These are phyloP conservation scores for Solanum appendiculatum DNA, from an alignment of 257 asterid genomes.

Conservation along the genomic window DNA sequence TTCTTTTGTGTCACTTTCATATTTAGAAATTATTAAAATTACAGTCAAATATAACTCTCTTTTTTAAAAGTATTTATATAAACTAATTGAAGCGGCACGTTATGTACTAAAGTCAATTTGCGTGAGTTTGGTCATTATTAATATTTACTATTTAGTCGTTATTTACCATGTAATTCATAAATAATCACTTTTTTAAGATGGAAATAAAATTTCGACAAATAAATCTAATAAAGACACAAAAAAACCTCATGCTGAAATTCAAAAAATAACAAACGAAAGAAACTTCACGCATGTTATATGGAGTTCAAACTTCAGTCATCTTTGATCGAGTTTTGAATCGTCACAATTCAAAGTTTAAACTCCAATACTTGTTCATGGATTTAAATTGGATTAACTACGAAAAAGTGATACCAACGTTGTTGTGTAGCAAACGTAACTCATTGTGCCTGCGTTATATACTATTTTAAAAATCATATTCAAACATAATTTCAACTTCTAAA, in stretches of 20 bases:
- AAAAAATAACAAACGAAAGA: not conserved
- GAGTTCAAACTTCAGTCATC: not conserved
- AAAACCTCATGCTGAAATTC: not conserved
- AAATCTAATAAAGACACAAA: not conserved
- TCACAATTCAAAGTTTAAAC: not conserved
- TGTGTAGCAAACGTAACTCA: not conserved
- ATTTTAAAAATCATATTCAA: not conserved
- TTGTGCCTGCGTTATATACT: not conserved
- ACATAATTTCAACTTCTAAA: not conserved
- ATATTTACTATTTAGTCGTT: not conserved
- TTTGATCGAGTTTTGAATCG: no score
- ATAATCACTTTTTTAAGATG: not conserved
- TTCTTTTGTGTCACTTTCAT: not conserved
- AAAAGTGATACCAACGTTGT: not conserved
- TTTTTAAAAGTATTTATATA: not conserved
- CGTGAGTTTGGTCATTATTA: not conserved
- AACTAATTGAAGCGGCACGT: not conserved
- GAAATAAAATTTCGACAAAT: not conserved
- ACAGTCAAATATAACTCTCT: not conserved
- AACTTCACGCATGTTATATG: not conserved
- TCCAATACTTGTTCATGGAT: not conserved
- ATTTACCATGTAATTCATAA: not conserved
- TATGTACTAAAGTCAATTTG: not conserved
- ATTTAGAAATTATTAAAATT: not conserved
- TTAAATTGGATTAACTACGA: not conserved